These are phyloP conservation scores for Bonia amplexicaulis DNA, from an alignment of 176 grass and related monocot genomes.

Conservation along the genomic window DNA sequence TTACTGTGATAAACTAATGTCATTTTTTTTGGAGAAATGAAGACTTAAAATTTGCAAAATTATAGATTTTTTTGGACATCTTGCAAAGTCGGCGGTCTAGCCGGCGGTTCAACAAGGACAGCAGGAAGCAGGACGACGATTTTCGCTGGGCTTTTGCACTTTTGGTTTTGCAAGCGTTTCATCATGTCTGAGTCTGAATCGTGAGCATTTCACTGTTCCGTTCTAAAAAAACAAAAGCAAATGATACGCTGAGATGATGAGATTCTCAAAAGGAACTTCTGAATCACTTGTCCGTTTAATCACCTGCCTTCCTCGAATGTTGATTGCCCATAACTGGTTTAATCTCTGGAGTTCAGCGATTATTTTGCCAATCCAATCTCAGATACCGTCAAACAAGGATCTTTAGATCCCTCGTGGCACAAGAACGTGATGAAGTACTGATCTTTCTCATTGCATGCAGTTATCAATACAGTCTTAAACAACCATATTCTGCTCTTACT, in stretches of 20 bases:
- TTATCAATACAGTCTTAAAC: not conserved
- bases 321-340: not conserved
- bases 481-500: not conserved
- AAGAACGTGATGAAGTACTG: not conserved
- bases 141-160: not conserved
- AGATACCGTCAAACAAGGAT: not conserved
- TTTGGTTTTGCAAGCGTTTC: not conserved
- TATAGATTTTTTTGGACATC: no score
- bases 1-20: no score
- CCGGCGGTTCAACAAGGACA: no score
- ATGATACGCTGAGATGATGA: not conserved
- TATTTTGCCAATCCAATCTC: not conserved
- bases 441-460: not conserved
- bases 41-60: no score
- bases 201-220: not conserved
- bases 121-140: no score
- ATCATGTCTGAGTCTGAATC: not conserved
- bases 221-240: not conserved
- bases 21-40: no score
- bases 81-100: no score
- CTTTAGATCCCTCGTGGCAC: not conserved
- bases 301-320: not conserved
- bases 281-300: not conserved
- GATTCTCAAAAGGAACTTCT: not conserved
- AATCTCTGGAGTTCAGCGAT: no score